Evolutionary conservation across 176 grass and related monocot species (phyloP).

Genomic region (Triticum dicoccoides): DNA sequence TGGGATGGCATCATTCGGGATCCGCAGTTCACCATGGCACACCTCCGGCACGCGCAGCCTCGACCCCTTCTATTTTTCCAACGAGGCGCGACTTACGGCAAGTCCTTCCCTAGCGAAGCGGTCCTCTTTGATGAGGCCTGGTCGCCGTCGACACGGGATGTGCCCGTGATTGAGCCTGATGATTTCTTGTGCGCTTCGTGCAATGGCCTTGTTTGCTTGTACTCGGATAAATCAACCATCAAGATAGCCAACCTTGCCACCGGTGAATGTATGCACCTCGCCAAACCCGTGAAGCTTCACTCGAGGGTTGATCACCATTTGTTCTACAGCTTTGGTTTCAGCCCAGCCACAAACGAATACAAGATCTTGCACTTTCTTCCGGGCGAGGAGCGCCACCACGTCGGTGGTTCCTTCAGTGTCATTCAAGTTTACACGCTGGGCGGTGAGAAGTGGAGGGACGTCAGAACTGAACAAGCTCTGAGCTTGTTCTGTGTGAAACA

Average conservation of each 20-base stretch:
- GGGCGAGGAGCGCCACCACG: neutral
- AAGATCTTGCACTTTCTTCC: constrained; percentile 27
- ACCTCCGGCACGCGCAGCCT: neutral
- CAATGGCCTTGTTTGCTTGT: constrained; percentile 13
- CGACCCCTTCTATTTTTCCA: constrained; percentile 7
- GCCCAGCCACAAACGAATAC: constrained; percentile 23
- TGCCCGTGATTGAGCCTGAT: constrained; percentile 8
- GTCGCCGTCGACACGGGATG: neutral
- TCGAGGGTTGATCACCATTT: neutral
- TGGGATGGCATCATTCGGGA: constrained; percentile 23
- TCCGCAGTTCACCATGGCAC: neutral
- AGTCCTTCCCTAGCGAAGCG: constrained; percentile 19
- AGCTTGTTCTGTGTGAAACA: neutral
- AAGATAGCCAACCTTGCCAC: neutral
- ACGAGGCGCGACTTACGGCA: neutral
- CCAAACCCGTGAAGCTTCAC: neutral
- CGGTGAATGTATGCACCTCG: neutral
- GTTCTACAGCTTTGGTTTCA: constrained; percentile 23
- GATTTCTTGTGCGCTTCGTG: constrained; percentile 9
- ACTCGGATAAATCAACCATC: constrained; percentile 7
- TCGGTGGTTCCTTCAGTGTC: neutral
- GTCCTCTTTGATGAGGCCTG: constrained; percentile 22
- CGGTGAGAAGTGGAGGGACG: neutral
- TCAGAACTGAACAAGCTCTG: neutral
- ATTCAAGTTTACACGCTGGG: constrained; percentile 39